Evolutionary conservation across 805 yeast species (phyloP), one percentile per base, ranked within the genome.

Genomic region (Wickerhamomyces xylosicus): DNA sequence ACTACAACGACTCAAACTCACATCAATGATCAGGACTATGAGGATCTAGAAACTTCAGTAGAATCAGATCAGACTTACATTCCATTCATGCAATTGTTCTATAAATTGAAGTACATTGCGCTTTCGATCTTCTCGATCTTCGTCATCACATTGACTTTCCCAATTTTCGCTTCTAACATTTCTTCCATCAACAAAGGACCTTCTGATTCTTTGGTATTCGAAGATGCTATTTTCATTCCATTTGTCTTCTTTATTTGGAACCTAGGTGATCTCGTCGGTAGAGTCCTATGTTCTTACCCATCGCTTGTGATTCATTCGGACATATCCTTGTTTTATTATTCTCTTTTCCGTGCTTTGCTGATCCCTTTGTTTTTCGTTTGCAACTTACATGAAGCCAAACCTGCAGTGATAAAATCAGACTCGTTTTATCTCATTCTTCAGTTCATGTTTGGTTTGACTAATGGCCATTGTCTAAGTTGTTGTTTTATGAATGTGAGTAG

Each of bases 171-270:
- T 8, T 74, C 89, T 8, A 67, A 66, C 14, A 76, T 79, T 9
- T 67, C 71, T 35, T 78, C 85, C 3, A 70, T 63, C 3, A 63
- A 69, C 46, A 61, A 58, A 6, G 33, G 31, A 11, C 33, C 41
- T 36, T 50, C 59, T n/a, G 33, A 39, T 2, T 35, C 38, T 3
- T 13, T 42, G 5, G 6, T 21, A 7, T 58, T 59, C 2, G 37
- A 58, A 28, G 49, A 61, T 37, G 47, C 58, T 0, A 64, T 78
- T 28, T 79, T 72, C 52, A 72, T 85, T 15, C 97, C 97, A 2
- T 57, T 86, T 37, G 78, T 85, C 3, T 86, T 81, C 55, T 63
- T 89, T 18, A 57, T 83, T 14, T 90, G 98, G 98, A 90, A 90
- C 58, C 41, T 75, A 13, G 97, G 97, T 16, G 98, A 90, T 56